Base-by-base conservation (phyloP, 495 filamentous ascomycete genomes). In the Rhizodiscina lignyota region DNA sequence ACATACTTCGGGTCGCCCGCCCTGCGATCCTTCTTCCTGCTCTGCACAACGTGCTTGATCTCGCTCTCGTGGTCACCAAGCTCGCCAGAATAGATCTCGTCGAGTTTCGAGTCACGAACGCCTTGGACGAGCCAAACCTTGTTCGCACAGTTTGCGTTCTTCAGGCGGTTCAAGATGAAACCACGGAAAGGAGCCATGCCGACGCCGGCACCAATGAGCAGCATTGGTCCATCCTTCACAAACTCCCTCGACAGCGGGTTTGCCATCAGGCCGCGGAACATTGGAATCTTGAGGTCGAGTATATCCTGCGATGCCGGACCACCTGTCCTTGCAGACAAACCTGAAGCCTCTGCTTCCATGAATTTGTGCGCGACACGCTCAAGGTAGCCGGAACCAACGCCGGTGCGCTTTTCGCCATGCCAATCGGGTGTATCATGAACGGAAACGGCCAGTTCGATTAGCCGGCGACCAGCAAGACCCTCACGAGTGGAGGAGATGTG, bases 91-190 rank as follows among this genome's bases (percentile, higher is more conserved):
- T 97, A 97, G 10, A 97, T 66, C 61, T 97, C 89, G 46, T 97
- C 89, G 18, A 96, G 68, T 1, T 86, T 64, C 10, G 79, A 80
- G 56, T 97, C 89, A 2, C 89, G 79, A 20, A 96, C 70, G n/a
- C 89, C 89, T 57, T 97, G 89, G 28, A 97, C 71, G 32, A 97
- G 87, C 89, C 89, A 97, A 45, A 96, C 89, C 59, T 97, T 97
- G 62, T 96, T 97, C 32, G 84, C 86, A 54, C 89, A 94, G 59
- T 91, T 97, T 39, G 91, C 89, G 34, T 83, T 93, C 64, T 83
- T 80, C 35, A 97, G 68, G 10, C 89, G 77, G 37, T 87, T 81
- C 58, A 94, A 83, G 18, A 97, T 91, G 52, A 97, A 97, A 18
- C 89, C 89, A 22, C 89, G 73, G 68, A 97, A 97, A 1, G 89